Evolutionary conservation across 768 basidiomycete species (phyloP), one percentile per base, ranked within the genome.

Genomic region (Steccherinum ochraceum): DNA sequence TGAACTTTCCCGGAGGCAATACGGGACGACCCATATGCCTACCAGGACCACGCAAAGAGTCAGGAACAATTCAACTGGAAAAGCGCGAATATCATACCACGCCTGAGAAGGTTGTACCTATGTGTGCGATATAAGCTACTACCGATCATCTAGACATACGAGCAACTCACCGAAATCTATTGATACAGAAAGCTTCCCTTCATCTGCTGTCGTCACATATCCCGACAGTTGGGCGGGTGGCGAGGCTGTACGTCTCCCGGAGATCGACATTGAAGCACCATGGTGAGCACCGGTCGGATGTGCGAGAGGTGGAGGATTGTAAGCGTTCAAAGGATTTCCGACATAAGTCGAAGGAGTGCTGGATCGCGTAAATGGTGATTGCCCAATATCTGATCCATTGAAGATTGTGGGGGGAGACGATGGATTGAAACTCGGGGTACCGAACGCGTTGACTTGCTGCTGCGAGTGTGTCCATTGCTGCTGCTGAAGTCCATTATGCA

Each of bases 11-110:
- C 92, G 0, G 77, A 78, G 10, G 86, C 80, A 52, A 92, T 86
- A 55, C 91, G 83, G 11, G 89, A 86, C 5, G 89, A 92, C 5
- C 86, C 90, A 60, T 89, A 94, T 0, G 91, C 88, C 88, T 90
- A 57, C 24, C n/a, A n/a, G n/a, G n/a, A n/a, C n/a, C n/a, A n/a
- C n/a, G n/a, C n/a, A n/a, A n/a, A n/a, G n/a, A 18, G 12, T 21
- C 19, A 39, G 35, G n/a, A 24, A 39, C 23, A n/a, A 27, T 24
- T 52, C 45, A 52, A 13, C 40, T 35, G 10, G 43, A 41, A 48
- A 12, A 47, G n/a, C 19, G 18, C 24, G 49, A 43, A 50, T 40
- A 40, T 46, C 87, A 68, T 64, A 89, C 89, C 52, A 92, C 84
- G 53, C 89, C 89, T 21, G 89, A 90, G 68, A 90, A 91, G 3